Evolutionary conservation across 345 rosid genomes (phyloP).

Genomic region (thale cress (Arabidopsis thaliana)): TAIR10.1 NC_003076.8:8942501-8943000

Average conservation of each 20-base stretch:
- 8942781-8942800: constrained; percentile 12
- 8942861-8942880: constrained; percentile 40
- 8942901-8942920: constrained; percentile 39
- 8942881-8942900: constrained; percentile 29
- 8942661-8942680: neutral
- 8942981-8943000: constrained; percentile 18
- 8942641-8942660: no score
- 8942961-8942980: constrained; percentile 28
- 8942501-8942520: constrained; percentile 38
- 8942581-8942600: constrained; percentile 32
- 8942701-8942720: neutral
- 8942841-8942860: constrained; percentile 41
- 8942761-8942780: constrained; percentile 5
- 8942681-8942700: neutral
- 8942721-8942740: neutral
- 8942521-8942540: constrained; percentile 26
- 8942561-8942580: constrained; percentile 37
- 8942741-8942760: neutral
- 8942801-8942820: neutral
- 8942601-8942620: neutral
- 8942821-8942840: constrained; percentile 4
- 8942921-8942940: constrained; percentile 36
- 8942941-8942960: constrained; percentile 41
- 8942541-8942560: constrained; percentile 30
- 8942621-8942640: neutral